phyloP scores from a whole-genome alignment of 2,329 filamentous ascomycete species.

The Rhinocladiella similis region DNA sequence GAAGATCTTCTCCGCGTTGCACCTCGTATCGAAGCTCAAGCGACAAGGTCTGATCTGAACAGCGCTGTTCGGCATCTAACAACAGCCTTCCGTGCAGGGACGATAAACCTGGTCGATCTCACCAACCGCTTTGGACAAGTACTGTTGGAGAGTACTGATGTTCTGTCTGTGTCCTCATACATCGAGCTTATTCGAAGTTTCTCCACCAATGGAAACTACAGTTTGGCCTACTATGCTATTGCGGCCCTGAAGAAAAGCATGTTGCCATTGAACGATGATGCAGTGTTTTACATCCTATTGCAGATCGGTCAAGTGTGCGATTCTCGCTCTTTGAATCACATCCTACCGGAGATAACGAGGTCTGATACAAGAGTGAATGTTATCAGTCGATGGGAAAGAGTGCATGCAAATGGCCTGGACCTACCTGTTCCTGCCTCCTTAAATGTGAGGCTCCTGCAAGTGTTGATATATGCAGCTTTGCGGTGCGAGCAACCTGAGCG shows the following conservation, averaged over 20 bases:
- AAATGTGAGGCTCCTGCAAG: constrained; percentile 17
- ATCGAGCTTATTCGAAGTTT: constrained; percentile 19
- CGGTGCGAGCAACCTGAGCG: constrained; percentile 23
- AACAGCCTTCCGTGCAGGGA: constrained; percentile 10
- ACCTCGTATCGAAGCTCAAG: constrained; percentile 13
- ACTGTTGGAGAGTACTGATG: constrained; percentile 16
- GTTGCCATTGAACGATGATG: constrained; percentile 18
- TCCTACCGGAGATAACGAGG: constrained; percentile 17
- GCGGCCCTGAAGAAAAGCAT: constrained; percentile 22
- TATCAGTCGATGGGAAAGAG: constrained; percentile 18
- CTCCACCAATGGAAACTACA: constrained; percentile 13
- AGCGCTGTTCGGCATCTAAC: constrained; percentile 16
- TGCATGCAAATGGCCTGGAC: constrained; percentile 18
- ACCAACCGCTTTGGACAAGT: constrained; percentile 21
- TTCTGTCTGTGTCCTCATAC: constrained; percentile 18
- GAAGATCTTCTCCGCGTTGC: constrained; percentile 12
- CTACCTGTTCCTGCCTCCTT: constrained; percentile 20
- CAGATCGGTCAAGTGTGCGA: constrained; percentile 19
- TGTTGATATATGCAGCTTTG: constrained; percentile 22
- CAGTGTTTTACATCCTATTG: constrained; percentile 18
- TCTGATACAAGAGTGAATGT: constrained; percentile 14
- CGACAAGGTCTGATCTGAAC: constrained; percentile 7
- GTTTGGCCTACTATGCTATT: constrained; percentile 19
- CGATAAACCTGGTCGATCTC: constrained; percentile 16
- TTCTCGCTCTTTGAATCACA: constrained; percentile 15